Evolutionary conservation across 2,329 filamentous ascomycete species (phyloP), one percentile per base, ranked within the genome.

Genomic region (Colletotrichum endophyticum): DNA sequence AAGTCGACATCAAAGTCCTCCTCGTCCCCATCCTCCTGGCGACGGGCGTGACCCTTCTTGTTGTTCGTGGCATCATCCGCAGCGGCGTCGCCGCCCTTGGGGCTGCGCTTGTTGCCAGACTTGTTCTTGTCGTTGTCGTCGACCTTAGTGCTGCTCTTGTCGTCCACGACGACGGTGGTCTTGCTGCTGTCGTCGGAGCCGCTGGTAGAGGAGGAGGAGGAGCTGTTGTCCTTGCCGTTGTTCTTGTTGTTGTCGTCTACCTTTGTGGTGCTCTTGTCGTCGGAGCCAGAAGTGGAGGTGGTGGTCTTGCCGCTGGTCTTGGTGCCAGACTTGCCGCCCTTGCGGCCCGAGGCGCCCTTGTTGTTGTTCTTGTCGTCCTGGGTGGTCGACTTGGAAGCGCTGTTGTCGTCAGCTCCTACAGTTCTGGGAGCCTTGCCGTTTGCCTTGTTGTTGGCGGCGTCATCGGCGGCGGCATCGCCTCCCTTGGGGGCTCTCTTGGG

Each of bases 141-240:
- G 39, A 49, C 22, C 22, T 59, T 25, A 3, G 39, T 49, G 19
- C 19, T 49, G 39, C 39, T 49, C 39, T 49, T 49, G 39, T 49
- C 44, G 44, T 49, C 39, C 39, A 44, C 36, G 62, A 63, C 59
- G 25, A 44, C 39, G 39, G 39, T 44, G 8, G 39, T 44, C 3
- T 44, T 44, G 39, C 19, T 44, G 39, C 19, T 44, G 39, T 44
- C 39, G 19, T 44, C 39, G 39, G 39, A n/a, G 39, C 39, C 39
- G 39, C 39, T 44, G 19, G 39, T 44, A 44, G 68, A 70, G 32
- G 56, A 36, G 25, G 68, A 70, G 32, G 56, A 22, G 25, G 28
- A 25, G 30, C 72, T 70, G 13, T 70, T 39, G 39, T 67, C 72
- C 66, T 70, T 73, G 22, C 25, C 70, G 66, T 70, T 73, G 44